Base-by-base conservation (phyloP, 129 eudicot species). In the Heracleum sosnowskyi region DNA sequence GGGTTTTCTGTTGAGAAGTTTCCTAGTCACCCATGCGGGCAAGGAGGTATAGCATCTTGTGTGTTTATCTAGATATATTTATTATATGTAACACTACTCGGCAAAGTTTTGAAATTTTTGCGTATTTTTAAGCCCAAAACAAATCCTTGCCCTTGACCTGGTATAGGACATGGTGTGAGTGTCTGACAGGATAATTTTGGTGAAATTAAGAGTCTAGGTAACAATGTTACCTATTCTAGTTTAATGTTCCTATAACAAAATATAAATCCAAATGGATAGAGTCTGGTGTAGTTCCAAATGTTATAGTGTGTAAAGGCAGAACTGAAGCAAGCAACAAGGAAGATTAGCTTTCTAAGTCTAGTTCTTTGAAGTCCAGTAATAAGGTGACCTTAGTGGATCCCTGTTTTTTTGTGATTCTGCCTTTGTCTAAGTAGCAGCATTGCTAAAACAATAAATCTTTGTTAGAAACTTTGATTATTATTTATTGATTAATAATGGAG, bases 31-130 rank as follows among this genome's bases (percentile, higher is more conserved):
- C 42, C 83, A 49, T 11, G 34, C 39, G 70, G 75, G 81, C 84
- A 63, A 82, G 89, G 84, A 87, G 97, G 98, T 93, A 87, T 33
- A 73, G 10, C 74, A 69, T 69, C 44, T 66, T 47, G 70, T 71
- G 31, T 70, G 20, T 33, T 26, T 37, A 41, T 22, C 31, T 31
- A 7, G 31, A 63, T 28, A 7, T 28, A 44, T 62, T 2, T 13
- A 57, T 57, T 9, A 57, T 57, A 24, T n/a, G 64, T 60, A n/a
- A 0, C 0, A 26, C 68, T 60, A 26, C 7, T 60, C 12, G 29
- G 62, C 62, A 20, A 53, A 0, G 11, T 26, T 60, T n/a, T n/a
- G 6, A 26, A 60, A 17, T 62, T 26, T 2, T 42, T 77, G 77
- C 46, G 20, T 26, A 2, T 77, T 77, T 17, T 36, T 22, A 16